A percentile compares a stretch with the other conserved stretches of the same genome.
Evolutionary conservation across 192 early-diverging fungal genomes (phyloP).

Genomic region (Phycomyces blakesleeanus): DNA sequence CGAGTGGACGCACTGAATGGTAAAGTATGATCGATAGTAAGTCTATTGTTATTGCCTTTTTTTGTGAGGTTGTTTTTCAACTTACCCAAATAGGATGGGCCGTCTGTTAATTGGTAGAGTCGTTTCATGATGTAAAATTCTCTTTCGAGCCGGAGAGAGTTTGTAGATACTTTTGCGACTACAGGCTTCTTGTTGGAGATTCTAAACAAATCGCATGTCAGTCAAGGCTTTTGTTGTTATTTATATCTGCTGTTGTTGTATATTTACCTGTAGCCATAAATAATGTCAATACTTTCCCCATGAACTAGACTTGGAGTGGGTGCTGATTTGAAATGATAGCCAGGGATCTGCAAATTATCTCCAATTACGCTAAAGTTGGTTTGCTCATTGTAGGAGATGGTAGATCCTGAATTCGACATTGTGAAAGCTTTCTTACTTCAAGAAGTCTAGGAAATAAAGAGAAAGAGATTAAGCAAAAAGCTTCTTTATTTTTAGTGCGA

Average conservation of each 20-base stretch:
- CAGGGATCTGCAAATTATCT: conserved; percentile 23
- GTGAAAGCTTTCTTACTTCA: background rate
- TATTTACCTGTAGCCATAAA: conserved; percentile 22
- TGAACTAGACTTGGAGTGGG: conserved; percentile 20
- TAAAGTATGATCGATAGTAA: background rate
- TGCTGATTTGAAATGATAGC: conserved; percentile 23
- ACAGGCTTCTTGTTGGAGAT: conserved; percentile 30
- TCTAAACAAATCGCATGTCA: conserved; percentile 4
- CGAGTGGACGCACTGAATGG: conserved; percentile 16
- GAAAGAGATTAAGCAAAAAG: background rate
- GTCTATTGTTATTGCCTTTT: background rate
- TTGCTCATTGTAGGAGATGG: conserved; percentile 22
- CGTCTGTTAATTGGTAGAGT: conserved; percentile 24
- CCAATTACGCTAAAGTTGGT: conserved; percentile 8
- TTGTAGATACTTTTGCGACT: conserved; percentile 28
- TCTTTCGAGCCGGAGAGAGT: conserved; percentile 26
- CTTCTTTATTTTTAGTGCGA: background rate
- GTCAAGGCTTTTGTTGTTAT: background rate
- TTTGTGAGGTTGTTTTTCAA: background rate
- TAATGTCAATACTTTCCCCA: conserved; percentile 25
- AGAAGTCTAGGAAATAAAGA: background rate
- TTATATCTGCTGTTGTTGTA: background rate
- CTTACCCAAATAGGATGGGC: conserved; percentile 27
- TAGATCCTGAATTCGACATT: conserved; percentile 30
- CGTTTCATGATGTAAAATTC: conserved; percentile 28